Conservation (phyloP, 495 filamentous ascomycete genomes). For the Cairneyella variabilis region DNA sequence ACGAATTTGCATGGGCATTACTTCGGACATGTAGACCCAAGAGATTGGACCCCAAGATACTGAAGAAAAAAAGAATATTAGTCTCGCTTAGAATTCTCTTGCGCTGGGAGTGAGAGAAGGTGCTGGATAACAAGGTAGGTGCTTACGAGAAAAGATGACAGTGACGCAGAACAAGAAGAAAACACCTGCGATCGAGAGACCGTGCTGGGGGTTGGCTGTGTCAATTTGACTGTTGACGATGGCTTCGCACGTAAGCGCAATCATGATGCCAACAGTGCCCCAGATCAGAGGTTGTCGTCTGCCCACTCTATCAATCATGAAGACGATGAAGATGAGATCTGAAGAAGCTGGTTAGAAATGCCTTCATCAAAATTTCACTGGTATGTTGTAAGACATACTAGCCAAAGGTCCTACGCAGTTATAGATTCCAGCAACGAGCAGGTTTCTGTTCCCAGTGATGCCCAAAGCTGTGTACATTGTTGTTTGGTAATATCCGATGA, state of each 20-base stretch:
- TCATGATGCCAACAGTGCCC: constrained; percentile 62
- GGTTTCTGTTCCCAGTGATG: constrained; percentile 43
- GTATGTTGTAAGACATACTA: constrained; percentile 44
- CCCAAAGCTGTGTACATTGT: constrained; percentile 57
- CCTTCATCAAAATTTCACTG: too few relatives aligned
- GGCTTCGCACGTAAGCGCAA: constrained; percentile 72
- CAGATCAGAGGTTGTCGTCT: constrained; percentile 67
- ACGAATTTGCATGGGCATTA: constrained; percentile 71
- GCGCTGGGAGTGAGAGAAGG: neutral
- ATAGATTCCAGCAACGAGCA: constrained; percentile 57
- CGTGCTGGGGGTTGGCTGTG: constrained; percentile 29
- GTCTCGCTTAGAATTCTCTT: neutral
- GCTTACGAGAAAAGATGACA: constrained; percentile 55
- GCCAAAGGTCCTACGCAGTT: constrained; percentile 38
- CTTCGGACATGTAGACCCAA: constrained; percentile 64
- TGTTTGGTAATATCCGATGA: constrained; percentile 58
- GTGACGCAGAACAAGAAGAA: constrained; percentile 72
- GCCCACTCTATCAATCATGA: constrained; percentile 72
- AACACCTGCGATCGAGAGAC: constrained; percentile 68
- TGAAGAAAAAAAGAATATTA: constrained; percentile 28
- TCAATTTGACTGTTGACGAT: constrained; percentile 50
- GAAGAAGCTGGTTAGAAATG: constrained; percentile 63
- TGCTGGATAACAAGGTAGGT: too few relatives aligned
- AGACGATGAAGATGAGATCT: constrained; percentile 67
- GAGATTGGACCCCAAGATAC: constrained; percentile 64